Base-by-base conservation (phyloP, 768 basidiomycete species). In the Boletus patriciae region DNA sequence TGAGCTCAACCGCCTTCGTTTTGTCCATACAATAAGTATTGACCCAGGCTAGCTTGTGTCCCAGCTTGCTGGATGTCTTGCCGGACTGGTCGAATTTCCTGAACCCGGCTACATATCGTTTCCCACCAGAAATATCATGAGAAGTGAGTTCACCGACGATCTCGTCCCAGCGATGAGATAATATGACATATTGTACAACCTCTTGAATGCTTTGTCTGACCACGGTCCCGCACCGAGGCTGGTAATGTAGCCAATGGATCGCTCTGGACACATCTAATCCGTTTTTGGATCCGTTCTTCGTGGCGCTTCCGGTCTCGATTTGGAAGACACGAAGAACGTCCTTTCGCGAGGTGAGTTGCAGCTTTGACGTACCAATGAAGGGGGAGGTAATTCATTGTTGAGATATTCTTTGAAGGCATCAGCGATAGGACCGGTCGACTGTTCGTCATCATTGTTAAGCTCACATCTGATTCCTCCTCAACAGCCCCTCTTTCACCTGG, bases 121-220 rank as follows among this genome's bases (percentile, higher is more conserved):
- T 34, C 33, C 54, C 23, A 19, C 2, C 6, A 19, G 40, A 34
- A 29, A 57, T 8, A 16, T 57, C 61, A 9, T 45, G 12, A 13
- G 31, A 11, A 31, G 11, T 31, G 31, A 10, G 31, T 31, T 31
- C 31, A 31, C 29, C 29, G 27, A 29, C 29, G 9, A 12, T n/a
- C 44, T 57, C 50, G 9, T 43, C 50, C 61, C 61, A 55, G 16
- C 48, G 57, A 33, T 63, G 62, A 19, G 62, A 63, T 31, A 63
- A 37, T 12, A 64, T 36, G 13, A 25, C 61, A 18, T 62, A 62
- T 46, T 42, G 15, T 8, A 59, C 45, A 5, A 51, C n/a, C 15
- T 60, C 51, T 33, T 50, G 48, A 31, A 59, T 60, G 33, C 59
- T 59, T 16, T 45, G 27, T 33, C 37, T 49, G 40, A 58, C 23